Conservation (phyloP, 2,329 filamentous ascomycete genomes). For the Fusarium burgessii region DNA sequence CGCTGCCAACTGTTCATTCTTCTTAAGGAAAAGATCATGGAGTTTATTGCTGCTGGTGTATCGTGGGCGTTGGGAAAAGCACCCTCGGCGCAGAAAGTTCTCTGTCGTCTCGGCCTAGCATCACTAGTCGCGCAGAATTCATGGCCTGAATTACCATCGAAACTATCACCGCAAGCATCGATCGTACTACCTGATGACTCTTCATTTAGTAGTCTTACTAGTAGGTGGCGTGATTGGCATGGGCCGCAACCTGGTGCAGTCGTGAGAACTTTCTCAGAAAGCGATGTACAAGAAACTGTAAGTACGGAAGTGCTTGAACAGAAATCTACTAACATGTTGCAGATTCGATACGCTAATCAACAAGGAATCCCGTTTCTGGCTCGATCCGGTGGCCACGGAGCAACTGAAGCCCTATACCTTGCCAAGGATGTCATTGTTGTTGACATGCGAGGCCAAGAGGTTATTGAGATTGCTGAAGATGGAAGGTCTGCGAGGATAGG, state of each 20-base stretch:
- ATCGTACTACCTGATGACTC: neutral
- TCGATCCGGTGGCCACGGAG: slow-evolving; percentile 31
- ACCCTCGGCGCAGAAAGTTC: slow-evolving; percentile 4
- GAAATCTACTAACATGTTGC: neutral
- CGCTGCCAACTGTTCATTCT: too few relatives aligned
- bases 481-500: slow-evolving; percentile 17
- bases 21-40: neutral
- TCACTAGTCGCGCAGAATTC: neutral
- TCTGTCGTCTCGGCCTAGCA: slow-evolving; percentile 10
- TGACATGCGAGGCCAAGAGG: slow-evolving; percentile 11
- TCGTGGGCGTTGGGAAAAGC: slow-evolving; percentile 17
- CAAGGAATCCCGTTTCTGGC: slow-evolving; percentile 16
- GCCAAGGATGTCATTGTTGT: slow-evolving; percentile 24
- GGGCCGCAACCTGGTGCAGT: slow-evolving; percentile 15
- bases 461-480: neutral
- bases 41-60: slow-evolving; percentile 26
- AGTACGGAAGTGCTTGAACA: rapidly evolving
- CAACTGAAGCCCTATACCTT: slow-evolving; percentile 20
- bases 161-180: slow-evolving; percentile 21
- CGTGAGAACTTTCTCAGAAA: slow-evolving; percentile 14
- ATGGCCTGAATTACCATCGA: slow-evolving; percentile 20
- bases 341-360: slow-evolving; percentile 31
- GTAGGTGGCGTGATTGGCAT: slow-evolving; percentile 37
- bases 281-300: slow-evolving; percentile 34
- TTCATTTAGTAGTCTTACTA: neutral